Evolutionary conservation across 2,329 filamentous ascomycete genomes (phyloP).

Genomic region (Colletotrichum sp.): DNA sequence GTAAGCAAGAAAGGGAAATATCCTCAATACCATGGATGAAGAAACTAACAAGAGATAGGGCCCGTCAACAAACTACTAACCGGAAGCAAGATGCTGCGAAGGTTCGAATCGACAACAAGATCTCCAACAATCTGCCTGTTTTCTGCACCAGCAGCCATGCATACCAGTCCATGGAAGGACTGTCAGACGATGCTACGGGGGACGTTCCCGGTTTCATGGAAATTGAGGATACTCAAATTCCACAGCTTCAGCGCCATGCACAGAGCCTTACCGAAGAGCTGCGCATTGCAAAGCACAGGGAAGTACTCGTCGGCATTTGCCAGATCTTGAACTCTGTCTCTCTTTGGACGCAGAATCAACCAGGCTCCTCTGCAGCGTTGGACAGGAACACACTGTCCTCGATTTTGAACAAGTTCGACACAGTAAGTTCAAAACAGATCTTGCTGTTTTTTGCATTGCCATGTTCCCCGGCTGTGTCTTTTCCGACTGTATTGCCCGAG

Average conservation of each 20-base stretch:
- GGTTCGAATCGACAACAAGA: constrained; percentile 23
- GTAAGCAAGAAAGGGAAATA: constrained; percentile 34
- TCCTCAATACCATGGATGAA: too few species aligned
- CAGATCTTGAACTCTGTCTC: not conserved
- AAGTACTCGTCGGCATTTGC: not conserved
- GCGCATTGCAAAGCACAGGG: not conserved
- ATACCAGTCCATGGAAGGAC: constrained; percentile 66
- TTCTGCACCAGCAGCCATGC: constrained; percentile 70
- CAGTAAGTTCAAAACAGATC: not conserved
- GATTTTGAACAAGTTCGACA: not conserved
- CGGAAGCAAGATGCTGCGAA: not conserved
- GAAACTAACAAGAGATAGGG: not conserved
- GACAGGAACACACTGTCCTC: not conserved
- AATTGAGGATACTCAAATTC: constrained; percentile 62
- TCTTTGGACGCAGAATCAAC: not conserved
- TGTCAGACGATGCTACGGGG: constrained; percentile 30
- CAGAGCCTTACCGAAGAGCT: constrained; percentile 1
- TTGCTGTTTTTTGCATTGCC: too few species aligned
- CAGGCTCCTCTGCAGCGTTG: not conserved
- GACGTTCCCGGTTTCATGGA: constrained; percentile 51
- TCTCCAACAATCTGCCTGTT: constrained; percentile 61
- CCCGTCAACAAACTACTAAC: not conserved
- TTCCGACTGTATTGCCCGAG: rapidly evolving
- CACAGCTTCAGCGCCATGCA: constrained; percentile 59
- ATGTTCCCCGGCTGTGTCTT: not conserved